Percentiles rank a stretch among this genome's conserved stretches.
These are phyloP conservation scores for Sclerospora graminicola DNA, from an alignment of 352 stramenopile species.

Conservation along the genomic window DNA sequence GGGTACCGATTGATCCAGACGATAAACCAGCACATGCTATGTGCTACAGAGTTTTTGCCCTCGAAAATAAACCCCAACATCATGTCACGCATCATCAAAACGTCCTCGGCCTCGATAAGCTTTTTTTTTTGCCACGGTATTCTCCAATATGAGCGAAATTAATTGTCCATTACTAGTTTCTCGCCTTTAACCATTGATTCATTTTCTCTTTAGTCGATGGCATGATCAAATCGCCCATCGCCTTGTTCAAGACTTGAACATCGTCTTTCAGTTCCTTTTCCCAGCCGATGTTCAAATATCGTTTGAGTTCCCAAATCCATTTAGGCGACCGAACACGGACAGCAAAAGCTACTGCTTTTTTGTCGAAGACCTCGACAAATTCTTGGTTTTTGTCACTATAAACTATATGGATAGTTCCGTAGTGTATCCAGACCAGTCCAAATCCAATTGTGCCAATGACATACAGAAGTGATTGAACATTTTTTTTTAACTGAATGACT, in stretches of 20 bases:
- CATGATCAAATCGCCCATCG: neutral
- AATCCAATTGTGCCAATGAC: neutral
- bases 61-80: neutral
- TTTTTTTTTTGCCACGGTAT: neutral
- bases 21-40: too few species aligned
- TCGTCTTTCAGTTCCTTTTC: neutral
- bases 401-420: neutral
- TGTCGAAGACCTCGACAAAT: neutral
- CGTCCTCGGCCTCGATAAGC: neutral
- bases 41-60: too few species aligned
- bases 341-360: neutral
- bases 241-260: neutral
- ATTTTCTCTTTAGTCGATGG: neutral
- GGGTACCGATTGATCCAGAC: neutral
- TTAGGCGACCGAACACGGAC: neutral
- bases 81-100: slow-evolving; percentile 1
- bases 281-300: neutral
- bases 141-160: slow-evolving; percentile 1
- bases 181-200: neutral
- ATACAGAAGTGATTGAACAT: slow-evolving; percentile 4
- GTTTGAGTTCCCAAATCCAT: neutral
- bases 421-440: neutral
- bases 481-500: slow-evolving; percentile 22
- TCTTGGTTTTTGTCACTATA: too few species aligned
- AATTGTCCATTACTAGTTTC: neutral